phyloP scores from a whole-genome alignment of 129 eudicot genomes.

The Escallonia herrerae region DNA sequence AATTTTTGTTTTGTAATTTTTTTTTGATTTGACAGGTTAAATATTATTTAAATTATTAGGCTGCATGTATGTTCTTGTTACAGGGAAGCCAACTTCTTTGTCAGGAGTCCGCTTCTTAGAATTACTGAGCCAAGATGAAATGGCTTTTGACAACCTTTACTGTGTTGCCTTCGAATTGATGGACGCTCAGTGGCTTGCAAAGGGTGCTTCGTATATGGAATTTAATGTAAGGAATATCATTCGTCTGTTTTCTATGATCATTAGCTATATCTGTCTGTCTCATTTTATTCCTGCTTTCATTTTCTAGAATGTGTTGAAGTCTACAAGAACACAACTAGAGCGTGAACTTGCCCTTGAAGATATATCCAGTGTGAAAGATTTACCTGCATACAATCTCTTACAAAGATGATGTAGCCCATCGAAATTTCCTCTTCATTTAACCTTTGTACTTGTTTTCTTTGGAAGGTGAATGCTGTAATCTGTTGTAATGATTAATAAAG shows the following conservation, averaged over 20 bases:
- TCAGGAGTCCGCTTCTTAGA: constrained; percentile 67
- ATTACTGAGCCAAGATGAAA: constrained; percentile 73
- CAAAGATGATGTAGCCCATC: constrained; percentile 13
- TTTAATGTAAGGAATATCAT: constrained; percentile 52
- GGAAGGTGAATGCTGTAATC: too few species aligned
- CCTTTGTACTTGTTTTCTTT: too few species aligned
- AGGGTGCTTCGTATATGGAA: constrained; percentile 96
- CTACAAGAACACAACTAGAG: constrained; percentile 81
- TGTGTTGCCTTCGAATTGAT: constrained; percentile 82
- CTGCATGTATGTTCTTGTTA: constrained; percentile 13
- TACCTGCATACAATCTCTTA: constrained; percentile 81
- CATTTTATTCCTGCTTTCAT: background rate
- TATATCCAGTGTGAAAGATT: constrained; percentile 53
- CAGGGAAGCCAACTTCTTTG: constrained; percentile 63
- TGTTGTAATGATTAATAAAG: too few species aligned
- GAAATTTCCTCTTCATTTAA: background rate
- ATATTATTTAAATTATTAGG: background rate
- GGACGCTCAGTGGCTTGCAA: constrained; percentile 97
- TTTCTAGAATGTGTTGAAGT: constrained; percentile 83
- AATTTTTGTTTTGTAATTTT: too few species aligned
- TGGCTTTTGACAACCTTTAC: constrained; percentile 88
- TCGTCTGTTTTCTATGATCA: background rate
- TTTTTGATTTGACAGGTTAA: background rate
- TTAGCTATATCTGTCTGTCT: background rate
- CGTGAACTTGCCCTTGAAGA: constrained; percentile 88